Conservation (phyloP, 305 asterid species). For the Withania somnifera region DNA sequence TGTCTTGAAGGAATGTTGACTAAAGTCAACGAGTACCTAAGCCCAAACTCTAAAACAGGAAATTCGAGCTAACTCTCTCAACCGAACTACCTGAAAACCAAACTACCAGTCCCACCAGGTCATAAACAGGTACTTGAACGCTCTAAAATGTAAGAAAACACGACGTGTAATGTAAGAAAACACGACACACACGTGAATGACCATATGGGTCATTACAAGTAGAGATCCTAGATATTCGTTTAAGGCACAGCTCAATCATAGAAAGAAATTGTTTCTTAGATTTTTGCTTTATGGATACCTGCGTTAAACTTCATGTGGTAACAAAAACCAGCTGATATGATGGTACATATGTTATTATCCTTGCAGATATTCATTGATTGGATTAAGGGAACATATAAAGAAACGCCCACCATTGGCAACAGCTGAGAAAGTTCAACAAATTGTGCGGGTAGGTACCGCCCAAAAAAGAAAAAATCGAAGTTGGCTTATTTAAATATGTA, state of each 20-base stretch:
- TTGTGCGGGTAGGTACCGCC: constrained; percentile 74
- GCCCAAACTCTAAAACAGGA: too few species aligned
- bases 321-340: not conserved
- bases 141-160: too few species aligned
- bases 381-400: constrained; percentile 90
- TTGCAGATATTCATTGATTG: constrained; percentile 61
- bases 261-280: not conserved
- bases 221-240: not conserved
- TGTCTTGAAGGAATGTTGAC: too few species aligned
- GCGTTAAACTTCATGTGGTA: not conserved
- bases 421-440: constrained; percentile 87
- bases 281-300: not conserved
- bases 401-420: constrained; percentile 97
- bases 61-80: too few species aligned
- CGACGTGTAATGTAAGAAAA: too few species aligned
- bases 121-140: too few species aligned
- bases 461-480: not conserved
- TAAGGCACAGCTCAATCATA: not conserved
- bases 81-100: too few species aligned
- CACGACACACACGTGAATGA: too few species aligned
- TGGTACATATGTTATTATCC: not conserved
- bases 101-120: too few species aligned
- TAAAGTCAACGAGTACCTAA: too few species aligned
- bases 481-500: not conserved
- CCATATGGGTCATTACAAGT: too few species aligned